phyloP scores from a whole-genome alignment of 495 filamentous ascomycete species.

The Penicillium coprophilum region DNA sequence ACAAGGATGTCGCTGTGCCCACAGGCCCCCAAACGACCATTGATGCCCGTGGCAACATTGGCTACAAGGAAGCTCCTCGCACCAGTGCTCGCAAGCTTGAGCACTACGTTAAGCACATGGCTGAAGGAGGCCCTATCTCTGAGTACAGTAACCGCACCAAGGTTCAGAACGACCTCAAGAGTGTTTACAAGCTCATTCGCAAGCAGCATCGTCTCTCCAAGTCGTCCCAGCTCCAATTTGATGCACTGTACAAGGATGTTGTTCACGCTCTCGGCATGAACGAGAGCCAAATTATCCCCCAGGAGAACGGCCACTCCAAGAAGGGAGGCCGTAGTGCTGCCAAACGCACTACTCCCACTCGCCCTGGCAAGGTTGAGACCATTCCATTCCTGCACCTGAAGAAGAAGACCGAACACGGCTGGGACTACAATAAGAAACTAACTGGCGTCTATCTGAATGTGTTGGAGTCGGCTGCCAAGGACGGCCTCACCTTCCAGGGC shows the following conservation, averaged over 20 bases:
- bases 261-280: slow-evolving; percentile 93
- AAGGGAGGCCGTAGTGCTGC: slow-evolving; percentile 61
- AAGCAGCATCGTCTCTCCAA: slow-evolving; percentile 97
- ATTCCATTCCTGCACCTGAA: slow-evolving; percentile 98
- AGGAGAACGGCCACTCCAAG: slow-evolving; percentile 69
- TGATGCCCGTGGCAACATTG: slow-evolving; percentile 84
- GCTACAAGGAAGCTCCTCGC: slow-evolving; percentile 85
- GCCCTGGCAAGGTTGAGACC: slow-evolving; percentile 89
- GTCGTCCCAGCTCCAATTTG: slow-evolving; percentile 91
- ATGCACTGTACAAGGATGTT: slow-evolving; percentile 87
- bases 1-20: slow-evolving; percentile 91
- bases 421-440: slow-evolving; percentile 99
- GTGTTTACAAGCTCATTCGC: slow-evolving; percentile 95
- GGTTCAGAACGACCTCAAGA: slow-evolving; percentile 90
- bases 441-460: slow-evolving; percentile 90
- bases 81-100: slow-evolving; percentile 93
- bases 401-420: slow-evolving; percentile 89
- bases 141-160: slow-evolving; percentile 98
- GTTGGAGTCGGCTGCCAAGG: slow-evolving; percentile 80
- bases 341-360: slow-evolving; percentile 56
- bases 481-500: slow-evolving; percentile 85
- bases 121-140: slow-evolving; percentile 94
- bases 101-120: slow-evolving; percentile 98
- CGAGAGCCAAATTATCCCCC: slow-evolving; percentile 91
- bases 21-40: slow-evolving; percentile 89